Conservation (phyloP, 768 basidiomycete species). For the Naganishia onofrii region DNA sequence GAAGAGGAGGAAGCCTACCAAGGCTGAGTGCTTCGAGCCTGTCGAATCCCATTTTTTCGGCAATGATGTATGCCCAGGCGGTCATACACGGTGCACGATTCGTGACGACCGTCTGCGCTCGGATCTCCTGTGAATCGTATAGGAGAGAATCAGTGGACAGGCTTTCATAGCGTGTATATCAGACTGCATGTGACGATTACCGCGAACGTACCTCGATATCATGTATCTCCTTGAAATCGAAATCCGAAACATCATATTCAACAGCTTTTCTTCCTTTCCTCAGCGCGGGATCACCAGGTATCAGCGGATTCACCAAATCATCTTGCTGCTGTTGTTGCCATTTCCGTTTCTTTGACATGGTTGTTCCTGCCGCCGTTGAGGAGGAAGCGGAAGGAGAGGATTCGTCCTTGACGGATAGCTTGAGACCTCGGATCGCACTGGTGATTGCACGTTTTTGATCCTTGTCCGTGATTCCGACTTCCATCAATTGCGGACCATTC, state of each 20-base stretch:
- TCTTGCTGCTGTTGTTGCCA: constrained; percentile 20
- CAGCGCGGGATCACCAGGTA: constrained; percentile 23
- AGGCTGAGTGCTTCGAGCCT: constrained; percentile 88
- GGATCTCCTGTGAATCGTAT: not conserved
- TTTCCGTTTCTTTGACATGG: constrained; percentile 39
- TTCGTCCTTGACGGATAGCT: not conserved
- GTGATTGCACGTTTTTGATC: constrained; percentile 42
- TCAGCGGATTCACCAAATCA: constrained; percentile 26
- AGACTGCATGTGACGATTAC: too few species aligned
- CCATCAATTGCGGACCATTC: constrained; percentile 27
- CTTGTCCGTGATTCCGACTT: constrained; percentile 41
- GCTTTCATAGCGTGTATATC: too few species aligned
- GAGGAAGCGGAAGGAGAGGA: constrained; percentile 14
- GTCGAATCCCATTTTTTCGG: constrained; percentile 79
- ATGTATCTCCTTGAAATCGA: constrained; percentile 40
- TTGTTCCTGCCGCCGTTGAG: not conserved
- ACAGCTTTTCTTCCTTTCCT: constrained; percentile 27
- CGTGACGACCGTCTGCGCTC: constrained; percentile 63
- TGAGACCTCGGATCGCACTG: constrained; percentile 44
- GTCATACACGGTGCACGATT: constrained; percentile 95
- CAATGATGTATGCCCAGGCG: constrained; percentile 84
- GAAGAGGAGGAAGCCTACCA: constrained; percentile 58
- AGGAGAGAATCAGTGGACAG: not conserved
- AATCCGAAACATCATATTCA: constrained; percentile 24
- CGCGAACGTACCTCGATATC: constrained; percentile 42